A percentile compares a stretch with the other conserved stretches of the same genome.
phyloP scores from a whole-genome alignment of 495 filamentous ascomycete species.

The Talaromyces borbonicus region DNA sequence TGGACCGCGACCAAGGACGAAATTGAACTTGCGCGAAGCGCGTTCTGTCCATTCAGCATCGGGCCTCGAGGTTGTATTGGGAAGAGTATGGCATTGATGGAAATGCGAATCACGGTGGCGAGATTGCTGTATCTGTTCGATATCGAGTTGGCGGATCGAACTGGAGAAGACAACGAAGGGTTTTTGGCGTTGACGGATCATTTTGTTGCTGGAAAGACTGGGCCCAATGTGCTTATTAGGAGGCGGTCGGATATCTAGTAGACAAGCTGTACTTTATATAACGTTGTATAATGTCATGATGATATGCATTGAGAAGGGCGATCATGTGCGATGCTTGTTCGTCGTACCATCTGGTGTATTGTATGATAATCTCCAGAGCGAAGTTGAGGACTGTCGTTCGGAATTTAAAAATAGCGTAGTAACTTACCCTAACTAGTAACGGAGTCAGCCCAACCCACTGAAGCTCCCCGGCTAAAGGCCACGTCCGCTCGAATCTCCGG shows the following conservation, averaged over 20 bases:
- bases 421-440: too few species aligned
- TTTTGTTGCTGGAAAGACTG: slow-evolving; percentile 36
- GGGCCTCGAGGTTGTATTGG: slow-evolving; percentile 49
- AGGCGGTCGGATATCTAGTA: slow-evolving; percentile 6
- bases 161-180: slow-evolving; percentile 30
- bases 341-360: too few species aligned
- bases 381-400: too few species aligned
- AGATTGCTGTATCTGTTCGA: slow-evolving; percentile 39
- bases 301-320: too few species aligned
- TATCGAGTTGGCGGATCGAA: slow-evolving; percentile 29
- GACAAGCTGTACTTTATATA: too few species aligned
- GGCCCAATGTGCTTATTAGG: slow-evolving; percentile 32
- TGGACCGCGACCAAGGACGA: slow-evolving; percentile 28
- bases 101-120: slow-evolving; percentile 42
- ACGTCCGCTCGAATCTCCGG: too few species aligned
- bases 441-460: too few species aligned
- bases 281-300: too few species aligned
- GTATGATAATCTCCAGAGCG: too few species aligned
- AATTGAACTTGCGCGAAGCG: slow-evolving; percentile 30
- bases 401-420: too few species aligned
- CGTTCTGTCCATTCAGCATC: slow-evolving; percentile 48
- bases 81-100: slow-evolving; percentile 47
- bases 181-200: slow-evolving; percentile 38
- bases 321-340: too few species aligned
- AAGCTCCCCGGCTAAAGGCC: too few species aligned